These are phyloP conservation scores for Eutrema heterophyllum DNA, from an alignment of 345 rosid genomes.

Conservation along the genomic window DNA sequence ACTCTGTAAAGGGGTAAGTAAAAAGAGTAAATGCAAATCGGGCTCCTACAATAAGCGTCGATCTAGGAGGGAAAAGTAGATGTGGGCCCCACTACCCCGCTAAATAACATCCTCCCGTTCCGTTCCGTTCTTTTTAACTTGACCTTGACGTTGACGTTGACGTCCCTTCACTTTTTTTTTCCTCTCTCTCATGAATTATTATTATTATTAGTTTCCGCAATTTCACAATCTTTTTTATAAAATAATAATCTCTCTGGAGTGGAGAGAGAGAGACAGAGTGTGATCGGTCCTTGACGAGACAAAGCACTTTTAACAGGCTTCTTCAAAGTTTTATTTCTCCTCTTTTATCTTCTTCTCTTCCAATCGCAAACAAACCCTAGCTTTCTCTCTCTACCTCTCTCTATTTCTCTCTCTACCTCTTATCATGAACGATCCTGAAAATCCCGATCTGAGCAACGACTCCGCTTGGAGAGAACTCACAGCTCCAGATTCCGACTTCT, in stretches of 20 bases:
- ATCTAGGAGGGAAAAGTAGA: constrained; percentile 7
- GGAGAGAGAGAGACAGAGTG: not conserved
- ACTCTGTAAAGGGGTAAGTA: not conserved
- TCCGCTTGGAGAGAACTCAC: constrained; percentile 38
- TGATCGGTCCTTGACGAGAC: constrained; percentile 33
- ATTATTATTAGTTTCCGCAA: not conserved
- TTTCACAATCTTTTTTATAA: not conserved
- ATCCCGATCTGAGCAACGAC: constrained; percentile 42
- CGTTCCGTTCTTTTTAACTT: constrained; percentile 29
- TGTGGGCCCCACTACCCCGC: constrained; percentile 25
- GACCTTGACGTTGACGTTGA: constrained; percentile 23
- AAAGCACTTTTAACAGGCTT: constrained; percentile 29
- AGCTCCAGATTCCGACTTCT: constrained; percentile 47
- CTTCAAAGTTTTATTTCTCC: constrained; percentile 28
- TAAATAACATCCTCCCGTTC: constrained; percentile 34
- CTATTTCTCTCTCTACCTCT: not conserved
- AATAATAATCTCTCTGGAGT: not conserved
- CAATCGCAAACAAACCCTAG: constrained; percentile 52
- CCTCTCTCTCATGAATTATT: constrained; percentile 29
- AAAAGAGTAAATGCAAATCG: constrained; percentile 15
- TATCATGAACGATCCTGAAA: constrained; percentile 33
- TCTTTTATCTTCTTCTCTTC: constrained; percentile 22
- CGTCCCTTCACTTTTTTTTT: not conserved
- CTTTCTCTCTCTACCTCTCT: not conserved
- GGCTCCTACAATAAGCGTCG: not conserved